phyloP scores from a whole-genome alignment of 768 basidiomycete species.

The Phylloporus sp. region DNA sequence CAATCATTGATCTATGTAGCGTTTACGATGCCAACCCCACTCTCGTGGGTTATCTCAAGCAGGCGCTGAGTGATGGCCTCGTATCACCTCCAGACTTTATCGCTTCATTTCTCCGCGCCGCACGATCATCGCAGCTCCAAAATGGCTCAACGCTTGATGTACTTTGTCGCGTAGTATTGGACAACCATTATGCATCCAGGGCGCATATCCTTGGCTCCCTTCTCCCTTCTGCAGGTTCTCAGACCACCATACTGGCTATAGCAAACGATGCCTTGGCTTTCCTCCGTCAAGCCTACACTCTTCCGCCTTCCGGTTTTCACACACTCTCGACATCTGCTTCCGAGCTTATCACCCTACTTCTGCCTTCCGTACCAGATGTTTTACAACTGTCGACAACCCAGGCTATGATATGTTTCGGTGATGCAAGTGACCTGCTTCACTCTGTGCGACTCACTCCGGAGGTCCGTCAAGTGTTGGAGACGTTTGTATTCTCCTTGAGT shows the following conservation, averaged over 20 bases:
- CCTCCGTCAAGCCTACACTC: slow-evolving; percentile 52
- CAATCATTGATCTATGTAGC: slow-evolving; percentile 62
- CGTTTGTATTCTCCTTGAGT: slow-evolving; percentile 54
- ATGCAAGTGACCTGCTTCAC: slow-evolving; percentile 53
- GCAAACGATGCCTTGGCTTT: slow-evolving; percentile 61
- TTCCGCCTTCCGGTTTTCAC: slow-evolving; percentile 51
- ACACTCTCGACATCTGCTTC: slow-evolving; percentile 56
- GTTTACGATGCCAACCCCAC: slow-evolving; percentile 67
- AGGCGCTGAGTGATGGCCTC: slow-evolving; percentile 52
- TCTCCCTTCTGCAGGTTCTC: slow-evolving; percentile 47
- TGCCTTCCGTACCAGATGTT: slow-evolving; percentile 58
- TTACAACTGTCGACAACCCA: slow-evolving; percentile 61
- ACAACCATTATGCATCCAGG: slow-evolving; percentile 59
- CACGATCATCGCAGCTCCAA: slow-evolving; percentile 61
- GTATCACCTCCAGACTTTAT: slow-evolving; percentile 60
- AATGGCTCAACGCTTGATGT: slow-evolving; percentile 63
- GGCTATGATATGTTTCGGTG: slow-evolving; percentile 45
- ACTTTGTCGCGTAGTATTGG: slow-evolving; percentile 63
- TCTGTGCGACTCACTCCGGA: slow-evolving; percentile 49
- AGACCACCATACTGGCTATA: slow-evolving; percentile 47
- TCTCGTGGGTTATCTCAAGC: slow-evolving; percentile 62
- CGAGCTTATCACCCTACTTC: slow-evolving; percentile 57
- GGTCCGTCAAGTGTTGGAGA: slow-evolving; percentile 56
- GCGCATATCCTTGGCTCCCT: slow-evolving; percentile 52
- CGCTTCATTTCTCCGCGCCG: slow-evolving; percentile 62